A percentile compares a stretch with the other conserved stretches of the same genome.
Evolutionary conservation across 768 basidiomycete genomes (phyloP).

Genomic region (Lentinula edodes): DNA sequence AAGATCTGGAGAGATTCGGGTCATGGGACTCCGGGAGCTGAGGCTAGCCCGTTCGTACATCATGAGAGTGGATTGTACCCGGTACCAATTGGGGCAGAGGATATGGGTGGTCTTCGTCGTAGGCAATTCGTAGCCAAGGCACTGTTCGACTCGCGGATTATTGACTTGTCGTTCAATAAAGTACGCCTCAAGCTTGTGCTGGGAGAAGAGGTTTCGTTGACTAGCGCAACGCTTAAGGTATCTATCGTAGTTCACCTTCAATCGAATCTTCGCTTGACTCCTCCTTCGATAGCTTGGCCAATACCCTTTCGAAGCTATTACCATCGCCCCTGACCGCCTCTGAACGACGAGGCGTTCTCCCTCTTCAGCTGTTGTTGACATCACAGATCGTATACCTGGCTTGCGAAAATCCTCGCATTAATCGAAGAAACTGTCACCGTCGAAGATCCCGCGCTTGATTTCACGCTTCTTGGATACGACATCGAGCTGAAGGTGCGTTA

Average conservation of each 20-base stretch:
- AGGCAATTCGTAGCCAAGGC: no score
- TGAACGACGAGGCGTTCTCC: conserved; percentile 48
- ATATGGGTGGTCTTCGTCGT: no score
- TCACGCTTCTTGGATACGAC: conserved; percentile 93
- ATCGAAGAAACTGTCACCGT: conserved; percentile 57
- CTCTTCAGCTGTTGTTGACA: neutral
- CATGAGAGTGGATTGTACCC: conserved; percentile 88
- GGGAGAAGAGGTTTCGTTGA: conserved; percentile 82
- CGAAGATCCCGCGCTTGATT: conserved; percentile 90
- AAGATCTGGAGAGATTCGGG: conserved; percentile 93
- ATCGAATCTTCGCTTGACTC: neutral
- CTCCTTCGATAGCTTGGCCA: no score
- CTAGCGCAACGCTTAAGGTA: conserved; percentile 79
- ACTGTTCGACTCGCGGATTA: no score
- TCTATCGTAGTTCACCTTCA: neutral
- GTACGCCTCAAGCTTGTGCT: no score
- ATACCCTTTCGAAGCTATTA: no score
- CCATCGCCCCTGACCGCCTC: no score
- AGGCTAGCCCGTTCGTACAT: conserved; percentile 61
- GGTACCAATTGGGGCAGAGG: conserved; percentile 67
- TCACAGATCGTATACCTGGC: conserved; percentile 21
- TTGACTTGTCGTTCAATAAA: no score
- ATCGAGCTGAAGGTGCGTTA: conserved; percentile 76
- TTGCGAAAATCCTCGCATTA: conserved; percentile 49
- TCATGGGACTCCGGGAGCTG: conserved; percentile 25